Base-by-base conservation (phyloP, 108 stramenopile genomes). In the Conticribra weissflogii region DNA sequence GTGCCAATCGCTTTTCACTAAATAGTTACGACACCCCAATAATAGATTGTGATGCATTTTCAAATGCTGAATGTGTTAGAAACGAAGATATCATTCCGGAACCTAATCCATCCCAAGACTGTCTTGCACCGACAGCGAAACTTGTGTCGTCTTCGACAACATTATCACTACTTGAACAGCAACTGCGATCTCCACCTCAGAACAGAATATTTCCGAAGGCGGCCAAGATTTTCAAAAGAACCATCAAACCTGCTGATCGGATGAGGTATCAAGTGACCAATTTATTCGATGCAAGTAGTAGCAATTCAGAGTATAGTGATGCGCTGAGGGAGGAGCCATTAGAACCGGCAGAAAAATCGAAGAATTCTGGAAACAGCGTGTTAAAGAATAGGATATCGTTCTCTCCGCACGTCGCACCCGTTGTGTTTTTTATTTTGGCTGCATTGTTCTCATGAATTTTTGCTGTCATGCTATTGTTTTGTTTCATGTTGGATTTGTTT, bases 1-100 rank as follows among this genome's bases (percentile, higher is more conserved):
- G 53, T n/a, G 53, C 66, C 3, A 66, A 66, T 31, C 66, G 66
- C 23, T 66, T 34, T 48, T 54, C 52, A 18, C 53, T 66, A 27
- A 53, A 66, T 21, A 41, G 50, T 4, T 44, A 3, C 9, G 5
- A 7, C 2, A 41, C 32, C 0, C 59, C 59, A 3, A 30, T 16
- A 36, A 25, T 59, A 21, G 9, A 18, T 3, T 59, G 59, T 45
- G 41, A 45, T 18, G 59, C 2, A 19, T 59, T 59, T 34, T 36
- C 44, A 24, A 17, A 18, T 24, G 41, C 36, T 1, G n/a, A 21
- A 3, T 59, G 59, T 22, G 33, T 23, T 9, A 18, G 3, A 4
- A 59, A 59, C 23, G 59, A 59, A 23, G 59, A 59, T 41, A 41
- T 41, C 36, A 9, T 41, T 5, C 36, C 36, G 5, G 36, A 5